phyloP scores from a whole-genome alignment of 1,284 basidiomycete genomes.

The Athelia psychrophila region DNA sequence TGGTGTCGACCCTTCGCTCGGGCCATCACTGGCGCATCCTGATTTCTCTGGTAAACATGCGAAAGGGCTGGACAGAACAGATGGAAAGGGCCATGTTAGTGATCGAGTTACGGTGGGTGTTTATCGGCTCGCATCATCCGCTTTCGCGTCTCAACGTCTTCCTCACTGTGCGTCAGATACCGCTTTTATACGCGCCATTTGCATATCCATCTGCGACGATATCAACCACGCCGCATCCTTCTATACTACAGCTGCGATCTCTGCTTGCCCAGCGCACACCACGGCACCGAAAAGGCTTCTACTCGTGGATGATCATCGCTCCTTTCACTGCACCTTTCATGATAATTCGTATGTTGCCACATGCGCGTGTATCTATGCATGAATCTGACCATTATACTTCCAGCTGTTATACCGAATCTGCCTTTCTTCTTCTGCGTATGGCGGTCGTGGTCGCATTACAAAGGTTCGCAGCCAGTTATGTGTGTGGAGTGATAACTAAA shows the following conservation, averaged over 20 bases:
- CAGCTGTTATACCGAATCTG: conserved; percentile 78
- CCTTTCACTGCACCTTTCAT: conserved; percentile 73
- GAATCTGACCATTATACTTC: conserved; percentile 1
- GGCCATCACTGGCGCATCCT: conserved; percentile 38
- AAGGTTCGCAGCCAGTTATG: conserved; percentile 39
- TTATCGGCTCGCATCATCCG: neutral
- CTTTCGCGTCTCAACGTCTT: neutral
- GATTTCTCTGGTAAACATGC: neutral
- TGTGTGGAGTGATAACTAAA: conserved; percentile 3
- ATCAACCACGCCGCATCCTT: conserved; percentile 18
- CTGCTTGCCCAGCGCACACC: conserved; percentile 56
- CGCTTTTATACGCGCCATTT: conserved; percentile 65
- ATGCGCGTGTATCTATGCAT: neutral
- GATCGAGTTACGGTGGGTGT: conserved; percentile 9
- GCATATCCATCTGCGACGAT: conserved; percentile 31
- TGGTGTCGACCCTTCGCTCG: conserved; percentile 63
- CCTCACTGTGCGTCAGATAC: conserved; percentile 43
- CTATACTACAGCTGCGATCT: conserved; percentile 50
- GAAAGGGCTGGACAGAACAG: conserved; percentile 13
- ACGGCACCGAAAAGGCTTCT: conserved; percentile 62
- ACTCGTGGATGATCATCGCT: conserved; percentile 57
- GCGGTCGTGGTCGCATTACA: conserved; percentile 81
- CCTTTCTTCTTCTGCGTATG: conserved; percentile 84
- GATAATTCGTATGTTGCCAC: conserved; percentile 59
- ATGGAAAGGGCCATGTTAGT: conserved; percentile 14